Evolutionary conservation across 2,329 filamentous ascomycete species (phyloP).

Genomic region (Lasiodiplodia gonubiensis): DNA sequence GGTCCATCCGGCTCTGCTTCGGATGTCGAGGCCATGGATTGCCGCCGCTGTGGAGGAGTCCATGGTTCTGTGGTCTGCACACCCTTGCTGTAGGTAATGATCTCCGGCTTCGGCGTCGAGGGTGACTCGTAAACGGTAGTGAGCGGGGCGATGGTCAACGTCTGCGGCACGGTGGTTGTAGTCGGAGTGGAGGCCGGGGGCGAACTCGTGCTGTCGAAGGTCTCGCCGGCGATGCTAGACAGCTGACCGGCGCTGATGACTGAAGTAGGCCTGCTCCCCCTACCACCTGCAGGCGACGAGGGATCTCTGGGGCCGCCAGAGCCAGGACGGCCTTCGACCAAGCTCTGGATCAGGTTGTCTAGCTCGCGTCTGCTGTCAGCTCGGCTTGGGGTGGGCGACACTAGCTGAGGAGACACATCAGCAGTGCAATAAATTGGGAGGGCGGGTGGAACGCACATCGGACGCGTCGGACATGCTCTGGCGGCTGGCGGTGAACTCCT

Average conservation of each 20-base stretch:
- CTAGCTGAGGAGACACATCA: constrained; percentile 57
- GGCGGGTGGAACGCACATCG: constrained; percentile 64
- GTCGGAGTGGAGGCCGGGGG: constrained; percentile 48
- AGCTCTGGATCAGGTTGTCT: constrained; percentile 81
- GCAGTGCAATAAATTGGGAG: constrained; percentile 30
- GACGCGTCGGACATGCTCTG: constrained; percentile 68
- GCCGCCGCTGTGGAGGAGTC: constrained; percentile 60
- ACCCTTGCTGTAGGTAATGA: constrained; percentile 96
- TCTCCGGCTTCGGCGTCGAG: constrained; percentile 73
- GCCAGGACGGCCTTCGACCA: constrained; percentile 77
- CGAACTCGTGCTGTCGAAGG: constrained; percentile 43
- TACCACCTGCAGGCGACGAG: constrained; percentile 50
- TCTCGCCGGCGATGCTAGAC: constrained; percentile 66
- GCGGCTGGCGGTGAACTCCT: constrained; percentile 73
- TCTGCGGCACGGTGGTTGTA: constrained; percentile 65
- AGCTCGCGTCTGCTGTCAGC: constrained; percentile 75
- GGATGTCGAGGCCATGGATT: constrained; percentile 41
- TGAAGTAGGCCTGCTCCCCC: constrained; percentile 80
- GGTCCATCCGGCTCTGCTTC: constrained; percentile 65
- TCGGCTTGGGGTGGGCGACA: constrained; percentile 72
- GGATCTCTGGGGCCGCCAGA: constrained; percentile 65
- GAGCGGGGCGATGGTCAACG: constrained; percentile 73
- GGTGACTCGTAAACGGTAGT: constrained; percentile 82
- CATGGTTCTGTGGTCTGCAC: constrained; percentile 88
- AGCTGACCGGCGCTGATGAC: constrained; percentile 81